Evolutionary conservation across 768 basidiomycete species (phyloP).

Genomic region (Lentinula sp.): DNA sequence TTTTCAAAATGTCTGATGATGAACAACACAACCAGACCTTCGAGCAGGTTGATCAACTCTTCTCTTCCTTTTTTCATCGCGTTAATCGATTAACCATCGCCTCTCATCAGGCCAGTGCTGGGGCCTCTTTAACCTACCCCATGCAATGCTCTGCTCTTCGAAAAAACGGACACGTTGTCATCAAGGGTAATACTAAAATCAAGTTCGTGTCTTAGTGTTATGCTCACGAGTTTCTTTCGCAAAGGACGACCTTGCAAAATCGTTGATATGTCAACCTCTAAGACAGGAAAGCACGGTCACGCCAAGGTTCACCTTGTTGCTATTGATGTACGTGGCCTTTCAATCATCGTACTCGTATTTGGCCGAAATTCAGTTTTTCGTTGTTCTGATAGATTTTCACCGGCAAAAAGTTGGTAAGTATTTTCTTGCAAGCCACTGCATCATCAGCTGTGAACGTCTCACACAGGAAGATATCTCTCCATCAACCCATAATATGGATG

Average conservation of each 20-base stretch:
- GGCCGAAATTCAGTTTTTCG: conserved; percentile 9
- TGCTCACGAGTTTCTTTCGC: neutral
- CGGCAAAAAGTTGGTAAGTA: conserved; percentile 85
- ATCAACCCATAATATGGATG: conserved; percentile 99
- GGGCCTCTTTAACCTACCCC: conserved; percentile 75
- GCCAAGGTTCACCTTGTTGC: conserved; percentile 98
- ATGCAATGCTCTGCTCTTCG: conserved; percentile 97
- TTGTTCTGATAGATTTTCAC: conserved; percentile 84
- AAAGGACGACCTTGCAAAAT: conserved; percentile 94
- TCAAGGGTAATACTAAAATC: conserved; percentile 56
- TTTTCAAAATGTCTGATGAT: conserved; percentile 78
- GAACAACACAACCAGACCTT: conserved; percentile 83
- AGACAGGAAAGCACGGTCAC: conserved; percentile 99
- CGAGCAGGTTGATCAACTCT: conserved; percentile 52
- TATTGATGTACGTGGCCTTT: conserved; percentile 71
- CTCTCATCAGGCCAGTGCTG: conserved; percentile 51
- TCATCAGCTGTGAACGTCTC: conserved; percentile 7
- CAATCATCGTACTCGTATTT: neutral
- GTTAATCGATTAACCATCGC: conserved; percentile 5
- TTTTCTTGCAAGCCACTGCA: neutral
- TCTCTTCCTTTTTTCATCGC: conserved; percentile 4
- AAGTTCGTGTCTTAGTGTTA: neutral
- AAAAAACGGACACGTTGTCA: conserved; percentile 91
- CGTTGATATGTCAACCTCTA: conserved; percentile 99
- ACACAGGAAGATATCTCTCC: conserved; percentile 85